Conservation (phyloP, 1,284 basidiomycete species). For the Cryptococcus sp. region DNA sequence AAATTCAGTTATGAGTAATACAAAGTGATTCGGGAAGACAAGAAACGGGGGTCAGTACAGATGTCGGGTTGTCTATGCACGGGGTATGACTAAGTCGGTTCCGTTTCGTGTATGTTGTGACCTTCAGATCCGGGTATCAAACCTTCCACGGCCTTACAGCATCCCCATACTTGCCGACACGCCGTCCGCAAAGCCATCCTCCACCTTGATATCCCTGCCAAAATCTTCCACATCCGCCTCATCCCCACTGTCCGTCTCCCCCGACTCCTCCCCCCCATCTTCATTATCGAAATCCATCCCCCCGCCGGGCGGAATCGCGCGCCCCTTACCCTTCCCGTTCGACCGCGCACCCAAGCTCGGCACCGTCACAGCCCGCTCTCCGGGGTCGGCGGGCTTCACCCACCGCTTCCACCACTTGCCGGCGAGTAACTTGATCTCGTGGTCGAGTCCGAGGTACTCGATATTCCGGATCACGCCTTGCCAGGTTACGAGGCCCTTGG, state of each 20-base stretch:
- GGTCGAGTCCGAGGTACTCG: slow-evolving; percentile 46
- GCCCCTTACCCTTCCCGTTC: slow-evolving; percentile 6
- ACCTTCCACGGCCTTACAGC: neutral
- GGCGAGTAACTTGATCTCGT: slow-evolving; percentile 41
- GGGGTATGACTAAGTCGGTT: too few relatives aligned
- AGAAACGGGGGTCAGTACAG: too few relatives aligned
- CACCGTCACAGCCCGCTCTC: slow-evolving; percentile 1
- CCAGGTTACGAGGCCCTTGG: slow-evolving; percentile 41
- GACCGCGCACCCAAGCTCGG: neutral
- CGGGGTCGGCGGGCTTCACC: slow-evolving; percentile 30
- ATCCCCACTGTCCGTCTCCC: slow-evolving; percentile 5
- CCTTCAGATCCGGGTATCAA: too few relatives aligned
- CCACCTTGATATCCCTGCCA: slow-evolving; percentile 1
- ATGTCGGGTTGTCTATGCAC: too few relatives aligned
- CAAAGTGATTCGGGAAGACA: too few relatives aligned
- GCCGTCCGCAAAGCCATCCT: slow-evolving; percentile 11
- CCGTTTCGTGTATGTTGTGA: too few relatives aligned
- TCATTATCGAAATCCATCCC: slow-evolving; percentile 7
- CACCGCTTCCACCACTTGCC: slow-evolving; percentile 49
- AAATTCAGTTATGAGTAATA: too few relatives aligned
- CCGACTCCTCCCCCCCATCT: slow-evolving; percentile 3
- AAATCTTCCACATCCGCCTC: slow-evolving; percentile 14
- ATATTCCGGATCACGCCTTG: slow-evolving; percentile 48
- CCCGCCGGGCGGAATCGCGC: neutral
- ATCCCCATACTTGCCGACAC: slow-evolving; percentile 7